Evolutionary conservation across 208 protist genomes (phyloP), one percentile per base, ranked within the genome.

Genomic region (Crithidia fasciculata): DNA sequence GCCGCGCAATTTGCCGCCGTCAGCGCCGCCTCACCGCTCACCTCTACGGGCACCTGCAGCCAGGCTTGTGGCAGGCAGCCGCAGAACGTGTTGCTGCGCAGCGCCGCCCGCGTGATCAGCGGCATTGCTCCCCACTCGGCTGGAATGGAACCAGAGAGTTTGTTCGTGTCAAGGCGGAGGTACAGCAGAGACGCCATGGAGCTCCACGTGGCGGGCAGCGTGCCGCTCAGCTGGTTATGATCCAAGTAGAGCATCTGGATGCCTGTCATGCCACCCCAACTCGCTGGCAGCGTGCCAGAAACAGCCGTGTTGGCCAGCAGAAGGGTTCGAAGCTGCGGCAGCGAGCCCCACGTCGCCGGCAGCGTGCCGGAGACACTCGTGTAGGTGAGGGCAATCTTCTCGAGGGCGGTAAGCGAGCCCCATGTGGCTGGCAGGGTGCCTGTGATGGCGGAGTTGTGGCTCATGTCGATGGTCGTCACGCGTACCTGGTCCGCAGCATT

Each of bases 371-470:
- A 9, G 18, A 70, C 10, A 10, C 8, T 18, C 10, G 54, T 70
- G 10, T 18, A 54, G 39, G 16, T 44, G 5, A 70, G 0, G 52
- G n/a, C 4, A n/a, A 70, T 39, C n/a, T 57, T 36, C 54, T 70
- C 50, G 36, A 70, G 65, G 16, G 13, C 43, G 19, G n/a, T 39
- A 50, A 58, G 40, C 36, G 10, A 7, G 7, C 15, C 53, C 65
- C 65, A 70, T 39, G 36, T 40, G n/a, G 53, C 6, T 13, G 65
- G 65, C 53, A 70, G 40, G 3, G 65, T 70, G 37, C 65, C 65
- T 39, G 53, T 49, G 65, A 70, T 59, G 16, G 5, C 7, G 19
- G 19, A 19, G 28, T 59, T 59, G 55, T 15, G 28, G 28, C 55
- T 40, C 5, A 59, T 36, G 28, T 59, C 55, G 55, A 59, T 59